Percentiles rank a stretch among this genome's conserved stretches.
phyloP scores from a whole-genome alignment of 2,329 filamentous ascomycete species.

The Aplosporella prunicola region DNA sequence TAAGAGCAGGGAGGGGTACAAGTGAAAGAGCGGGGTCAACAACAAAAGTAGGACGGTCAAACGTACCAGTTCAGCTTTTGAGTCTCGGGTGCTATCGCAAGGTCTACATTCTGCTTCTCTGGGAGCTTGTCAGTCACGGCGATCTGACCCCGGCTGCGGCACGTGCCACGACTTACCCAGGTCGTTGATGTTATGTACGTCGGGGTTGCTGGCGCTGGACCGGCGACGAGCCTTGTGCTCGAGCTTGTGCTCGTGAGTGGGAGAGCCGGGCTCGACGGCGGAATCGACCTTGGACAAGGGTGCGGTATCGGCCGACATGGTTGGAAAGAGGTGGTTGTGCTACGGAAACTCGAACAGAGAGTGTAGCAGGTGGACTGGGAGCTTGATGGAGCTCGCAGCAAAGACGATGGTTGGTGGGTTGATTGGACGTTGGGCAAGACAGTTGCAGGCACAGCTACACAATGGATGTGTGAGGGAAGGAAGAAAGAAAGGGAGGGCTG shows the following conservation, averaged over 20 bases:
- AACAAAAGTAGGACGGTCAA: not conserved
- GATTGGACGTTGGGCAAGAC: not conserved
- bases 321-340: not conserved
- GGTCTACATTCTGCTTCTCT: conserved; percentile 66
- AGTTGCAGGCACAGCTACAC: no score
- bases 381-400: not conserved
- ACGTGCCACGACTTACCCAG: conserved; percentile 59
- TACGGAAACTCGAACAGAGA: not conserved
- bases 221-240: conserved; percentile 53
- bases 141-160: not conserved
- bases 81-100: conserved; percentile 70
- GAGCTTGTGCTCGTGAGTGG: conserved; percentile 56
- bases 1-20: no score
- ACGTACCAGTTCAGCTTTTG: conserved; percentile 81
- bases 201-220: conserved; percentile 58
- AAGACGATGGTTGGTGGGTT: not conserved
- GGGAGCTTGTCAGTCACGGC: conserved; percentile 23
- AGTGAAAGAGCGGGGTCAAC: no score
- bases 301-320: conserved; percentile 11
- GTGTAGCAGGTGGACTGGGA: not conserved
- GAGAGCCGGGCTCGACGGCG: conserved; percentile 68
- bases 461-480: conserved; percentile 5
- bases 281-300: conserved; percentile 69
- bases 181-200: conserved; percentile 75
- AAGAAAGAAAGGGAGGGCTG: conserved; percentile 1